Evolutionary conservation across 345 rosid species (phyloP).

Genomic region (Moringa oleifera): DNA sequence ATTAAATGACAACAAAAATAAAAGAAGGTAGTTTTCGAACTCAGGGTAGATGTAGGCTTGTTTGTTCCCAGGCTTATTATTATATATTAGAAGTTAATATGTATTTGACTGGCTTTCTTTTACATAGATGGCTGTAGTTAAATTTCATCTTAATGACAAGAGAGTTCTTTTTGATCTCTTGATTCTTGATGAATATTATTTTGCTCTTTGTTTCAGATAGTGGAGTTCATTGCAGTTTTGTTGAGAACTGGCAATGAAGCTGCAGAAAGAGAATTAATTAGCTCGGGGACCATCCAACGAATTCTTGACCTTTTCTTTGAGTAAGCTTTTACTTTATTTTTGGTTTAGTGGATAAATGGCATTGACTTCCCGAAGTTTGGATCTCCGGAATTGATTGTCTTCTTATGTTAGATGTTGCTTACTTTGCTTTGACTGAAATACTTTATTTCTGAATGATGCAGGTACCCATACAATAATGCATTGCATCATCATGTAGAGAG

Average conservation of each 20-base stretch:
- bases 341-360: slow-evolving; percentile 1
- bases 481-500: slow-evolving; percentile 97
- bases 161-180: slow-evolving; percentile 3
- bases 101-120: slow-evolving; percentile 3
- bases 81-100: neutral
- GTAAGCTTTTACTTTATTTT: slow-evolving; percentile 39
- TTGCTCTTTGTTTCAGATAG: slow-evolving; percentile 52
- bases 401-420: neutral
- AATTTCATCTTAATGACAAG: slow-evolving; percentile 2
- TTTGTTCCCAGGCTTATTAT: neutral
- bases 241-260: slow-evolving; percentile 76
- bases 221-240: slow-evolving; percentile 92
- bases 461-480: slow-evolving; percentile 96
- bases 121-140: neutral
- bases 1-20: no score
- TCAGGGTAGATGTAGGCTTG: neutral
- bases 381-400: slow-evolving; percentile 5
- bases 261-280: slow-evolving; percentile 73
- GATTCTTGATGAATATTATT: neutral
- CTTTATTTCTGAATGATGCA: slow-evolving; percentile 29
- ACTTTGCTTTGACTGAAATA: neutral
- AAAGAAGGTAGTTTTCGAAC: neutral
- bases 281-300: slow-evolving; percentile 72
- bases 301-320: slow-evolving; percentile 79
- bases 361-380: neutral